Evolutionary conservation across 2,329 filamentous ascomycete species (phyloP).

Genomic region (Chaetoscypha palmicola): DNA sequence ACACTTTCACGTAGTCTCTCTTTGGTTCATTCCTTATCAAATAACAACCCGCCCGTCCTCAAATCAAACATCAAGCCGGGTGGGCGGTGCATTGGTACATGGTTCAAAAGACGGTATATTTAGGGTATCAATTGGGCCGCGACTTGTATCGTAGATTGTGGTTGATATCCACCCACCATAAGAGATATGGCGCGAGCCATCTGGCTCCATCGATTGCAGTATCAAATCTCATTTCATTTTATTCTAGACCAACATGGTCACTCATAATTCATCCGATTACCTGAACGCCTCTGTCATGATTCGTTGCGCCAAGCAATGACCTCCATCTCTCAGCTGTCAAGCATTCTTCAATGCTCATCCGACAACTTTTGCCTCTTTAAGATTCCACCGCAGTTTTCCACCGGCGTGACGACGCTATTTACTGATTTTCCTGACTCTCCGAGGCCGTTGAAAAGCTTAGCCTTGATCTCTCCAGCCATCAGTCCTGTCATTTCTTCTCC

Average conservation of each 20-base stretch:
- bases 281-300: conserved; percentile 18
- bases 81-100: too few species aligned
- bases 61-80: too few species aligned
- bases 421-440: conserved; percentile 13
- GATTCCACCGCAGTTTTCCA: too few species aligned
- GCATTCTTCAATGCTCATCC: conserved; percentile 5
- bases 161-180: too few species aligned
- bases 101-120: too few species aligned
- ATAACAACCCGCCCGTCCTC: too few species aligned
- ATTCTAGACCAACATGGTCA: conserved; percentile 7
- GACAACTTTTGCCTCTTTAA: conserved; percentile 4
- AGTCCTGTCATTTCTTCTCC: conserved; percentile 42
- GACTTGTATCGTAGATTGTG: too few species aligned
- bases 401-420: conserved; percentile 1
- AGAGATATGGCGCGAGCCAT: neutral
- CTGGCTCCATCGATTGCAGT: neutral
- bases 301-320: conserved; percentile 19
- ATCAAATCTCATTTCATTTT: neutral
- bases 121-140: too few species aligned
- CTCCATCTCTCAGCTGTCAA: too few species aligned
- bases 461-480: conserved; percentile 41
- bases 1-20: too few species aligned
- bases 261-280: conserved; percentile 13
- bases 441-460: conserved; percentile 39
- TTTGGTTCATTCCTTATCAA: too few species aligned